Percentiles rank a stretch among this genome's conserved stretches.
phyloP scores from a whole-genome alignment of 768 basidiomycete genomes.

The Cyclocybe aegerita region DNA sequence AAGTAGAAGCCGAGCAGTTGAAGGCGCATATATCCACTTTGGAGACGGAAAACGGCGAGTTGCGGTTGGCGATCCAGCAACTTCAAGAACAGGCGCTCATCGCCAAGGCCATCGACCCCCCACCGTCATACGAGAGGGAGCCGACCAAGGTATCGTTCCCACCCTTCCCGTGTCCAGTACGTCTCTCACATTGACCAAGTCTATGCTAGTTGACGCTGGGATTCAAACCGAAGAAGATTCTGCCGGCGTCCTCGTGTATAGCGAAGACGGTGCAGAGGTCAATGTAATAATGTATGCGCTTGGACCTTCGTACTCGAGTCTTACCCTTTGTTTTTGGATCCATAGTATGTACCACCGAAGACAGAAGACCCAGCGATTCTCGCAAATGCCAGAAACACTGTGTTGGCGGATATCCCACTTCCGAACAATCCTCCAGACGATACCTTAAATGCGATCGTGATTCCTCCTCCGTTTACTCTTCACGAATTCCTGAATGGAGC shows the following conservation, averaged over 20 bases:
- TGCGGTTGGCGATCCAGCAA: constrained; percentile 34
- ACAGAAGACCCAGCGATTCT: constrained; percentile 41
- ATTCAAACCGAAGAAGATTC: constrained; percentile 15
- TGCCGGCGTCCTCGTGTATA: neutral
- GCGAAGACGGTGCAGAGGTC: constrained; percentile 1
- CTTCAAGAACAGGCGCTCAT: constrained; percentile 25
- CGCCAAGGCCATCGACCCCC: constrained; percentile 28
- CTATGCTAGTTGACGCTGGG: constrained; percentile 6
- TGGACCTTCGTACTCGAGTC: neutral
- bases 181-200: neutral
- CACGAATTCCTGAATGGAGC: constrained; percentile 67
- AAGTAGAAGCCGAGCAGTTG: constrained; percentile 23
- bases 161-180: neutral
- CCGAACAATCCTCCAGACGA: constrained; percentile 65
- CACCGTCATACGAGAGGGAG: constrained; percentile 38
- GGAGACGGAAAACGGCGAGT: constrained; percentile 35
- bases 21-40: constrained; percentile 38
- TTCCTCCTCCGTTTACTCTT: constrained; percentile 62
- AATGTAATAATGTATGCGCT: constrained; percentile 1
- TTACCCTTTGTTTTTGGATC: neutral
- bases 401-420: constrained; percentile 61
- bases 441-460: constrained; percentile 64
- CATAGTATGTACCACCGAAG: constrained; percentile 22
- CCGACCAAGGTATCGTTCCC: constrained; percentile 24
- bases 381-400: constrained; percentile 52